Conservation (phyloP, 305 asterid genomes). For the Fraxinus sp. region DNA sequence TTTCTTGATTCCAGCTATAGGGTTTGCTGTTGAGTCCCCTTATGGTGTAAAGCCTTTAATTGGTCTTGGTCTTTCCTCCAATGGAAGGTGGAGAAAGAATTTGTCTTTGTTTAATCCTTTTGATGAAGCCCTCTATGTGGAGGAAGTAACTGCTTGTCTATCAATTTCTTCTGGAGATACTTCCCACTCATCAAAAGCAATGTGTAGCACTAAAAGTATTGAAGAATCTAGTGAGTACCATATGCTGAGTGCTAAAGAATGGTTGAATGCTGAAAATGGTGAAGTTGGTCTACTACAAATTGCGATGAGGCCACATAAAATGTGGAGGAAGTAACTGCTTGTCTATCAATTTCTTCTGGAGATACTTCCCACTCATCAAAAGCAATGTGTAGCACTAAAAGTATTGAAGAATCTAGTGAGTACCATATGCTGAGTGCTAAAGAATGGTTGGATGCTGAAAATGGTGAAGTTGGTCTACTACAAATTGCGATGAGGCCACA, state of each 20-base stretch:
- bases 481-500: conserved; percentile 56
- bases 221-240: conserved; percentile 40
- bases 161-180: conserved; percentile 57
- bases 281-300: conserved; percentile 47
- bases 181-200: conserved; percentile 46
- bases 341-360: conserved; percentile 66
- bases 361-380: conserved; percentile 44
- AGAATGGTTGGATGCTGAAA: conserved; percentile 56
- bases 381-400: conserved; percentile 46
- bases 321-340: conserved; percentile 73
- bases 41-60: conserved; percentile 51
- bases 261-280: conserved; percentile 50
- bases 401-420: conserved; percentile 35
- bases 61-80: conserved; percentile 50
- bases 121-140: conserved; percentile 65
- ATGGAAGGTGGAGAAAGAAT: conserved; percentile 71
- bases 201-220: conserved; percentile 38
- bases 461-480: conserved; percentile 42
- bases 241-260: conserved; percentile 38
- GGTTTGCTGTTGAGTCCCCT: conserved; percentile 72
- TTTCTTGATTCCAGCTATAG: conserved; percentile 72
- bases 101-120: conserved; percentile 78
- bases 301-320: conserved; percentile 55
- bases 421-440: conserved; percentile 32
- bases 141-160: conserved; percentile 75